phyloP scores from a whole-genome alignment of 202 grass and related monocot species.

The Elaeis oleifera region DNA sequence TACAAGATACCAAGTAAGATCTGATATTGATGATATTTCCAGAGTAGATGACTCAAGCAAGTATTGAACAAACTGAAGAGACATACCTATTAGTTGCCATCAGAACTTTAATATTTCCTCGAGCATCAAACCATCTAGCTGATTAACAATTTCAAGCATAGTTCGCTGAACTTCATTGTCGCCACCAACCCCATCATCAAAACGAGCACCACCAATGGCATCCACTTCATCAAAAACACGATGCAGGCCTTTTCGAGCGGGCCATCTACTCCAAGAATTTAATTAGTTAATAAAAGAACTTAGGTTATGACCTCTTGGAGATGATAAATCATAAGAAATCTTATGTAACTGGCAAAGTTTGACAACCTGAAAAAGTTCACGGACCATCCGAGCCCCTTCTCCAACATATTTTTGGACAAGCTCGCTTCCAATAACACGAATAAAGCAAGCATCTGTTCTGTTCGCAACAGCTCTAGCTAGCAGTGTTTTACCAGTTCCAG shows the following conservation, averaged over 20 bases:
- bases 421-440: conserved; percentile 92
- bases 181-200: conserved; percentile 89
- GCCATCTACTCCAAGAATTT: conserved; percentile 56
- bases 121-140: conserved; percentile 90
- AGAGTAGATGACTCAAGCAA: no score
- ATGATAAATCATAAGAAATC: no score
- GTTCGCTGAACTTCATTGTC: conserved; percentile 97
- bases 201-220: conserved; percentile 95
- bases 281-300: no score
- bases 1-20: no score
- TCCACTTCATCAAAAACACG: conserved; percentile 98
- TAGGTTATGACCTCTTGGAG: no score
- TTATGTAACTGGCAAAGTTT: neutral
- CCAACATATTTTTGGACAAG: conserved; percentile 92
- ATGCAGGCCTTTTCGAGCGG: conserved; percentile 94
- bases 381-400: conserved; percentile 83
- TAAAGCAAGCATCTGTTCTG: conserved; percentile 87
- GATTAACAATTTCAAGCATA: conserved; percentile 98
- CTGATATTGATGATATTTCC: no score
- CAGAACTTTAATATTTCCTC: conserved; percentile 97
- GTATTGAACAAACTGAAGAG: neutral
- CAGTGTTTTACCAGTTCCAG: conserved; percentile 93
- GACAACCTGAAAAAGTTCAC: conserved; percentile 84
- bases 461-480: conserved; percentile 92
- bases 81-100: conserved; percentile 94